phyloP scores from a whole-genome alignment of 108 stramenopile species.

The Schizochytrium sp. region DNA sequence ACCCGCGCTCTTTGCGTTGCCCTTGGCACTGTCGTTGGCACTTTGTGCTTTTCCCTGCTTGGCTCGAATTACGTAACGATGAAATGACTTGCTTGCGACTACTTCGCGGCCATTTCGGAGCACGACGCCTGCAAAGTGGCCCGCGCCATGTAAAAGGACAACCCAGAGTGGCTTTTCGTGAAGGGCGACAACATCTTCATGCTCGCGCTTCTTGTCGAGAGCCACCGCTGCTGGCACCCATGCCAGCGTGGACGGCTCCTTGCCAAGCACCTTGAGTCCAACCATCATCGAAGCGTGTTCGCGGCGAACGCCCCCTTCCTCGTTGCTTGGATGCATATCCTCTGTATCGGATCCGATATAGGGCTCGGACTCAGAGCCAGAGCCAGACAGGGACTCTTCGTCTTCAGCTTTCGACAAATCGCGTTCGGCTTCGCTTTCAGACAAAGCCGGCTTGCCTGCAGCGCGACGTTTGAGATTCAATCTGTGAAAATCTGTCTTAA shows the following conservation, averaged over 20 bases:
- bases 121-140: slow-evolving; percentile 8
- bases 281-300: background rate
- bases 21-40: background rate
- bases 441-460: background rate
- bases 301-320: background rate
- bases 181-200: background rate
- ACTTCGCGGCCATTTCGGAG: background rate
- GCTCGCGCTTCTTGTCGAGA: background rate
- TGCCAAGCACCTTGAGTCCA: background rate
- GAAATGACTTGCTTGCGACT: background rate
- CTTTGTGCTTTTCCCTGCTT: slow-evolving; percentile 9
- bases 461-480: background rate
- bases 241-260: background rate
- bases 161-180: background rate
- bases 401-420: background rate
- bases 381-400: background rate
- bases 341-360: background rate
- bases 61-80: background rate
- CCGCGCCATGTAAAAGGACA: background rate
- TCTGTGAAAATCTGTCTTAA: background rate
- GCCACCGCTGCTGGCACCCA: background rate
- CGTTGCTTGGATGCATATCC: background rate
- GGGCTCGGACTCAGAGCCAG: background rate
- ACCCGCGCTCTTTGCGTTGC: background rate
- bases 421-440: background rate